Conservation (phyloP, 306 rosid genomes). For the cucumber (Cucumis sativus) region DNA sequence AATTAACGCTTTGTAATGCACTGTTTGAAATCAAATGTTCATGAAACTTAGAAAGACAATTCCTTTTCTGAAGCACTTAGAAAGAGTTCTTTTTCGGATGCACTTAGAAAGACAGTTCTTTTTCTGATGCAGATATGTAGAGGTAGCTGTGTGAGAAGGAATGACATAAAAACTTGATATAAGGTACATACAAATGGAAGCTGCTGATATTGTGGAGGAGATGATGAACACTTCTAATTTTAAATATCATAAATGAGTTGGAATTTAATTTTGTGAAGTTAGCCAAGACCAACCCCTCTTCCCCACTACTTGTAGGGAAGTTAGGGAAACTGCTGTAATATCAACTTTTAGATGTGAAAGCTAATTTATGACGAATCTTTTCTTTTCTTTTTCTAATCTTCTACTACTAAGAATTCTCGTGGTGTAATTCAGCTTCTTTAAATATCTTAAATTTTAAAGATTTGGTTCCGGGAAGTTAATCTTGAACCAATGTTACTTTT, state of each 20-base stretch:
- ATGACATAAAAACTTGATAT: not conserved
- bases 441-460: not conserved
- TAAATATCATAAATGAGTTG: not conserved
- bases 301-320: not conserved
- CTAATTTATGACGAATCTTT: not conserved
- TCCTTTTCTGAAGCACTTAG: not conserved
- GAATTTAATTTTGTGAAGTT: not conserved
- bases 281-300: not conserved
- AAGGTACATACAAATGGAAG: not conserved
- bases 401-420: not conserved
- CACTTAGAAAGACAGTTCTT: not conserved
- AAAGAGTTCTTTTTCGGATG: not conserved
- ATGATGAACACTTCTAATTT: not conserved
- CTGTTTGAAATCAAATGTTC: not conserved
- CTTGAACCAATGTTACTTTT: not conserved
- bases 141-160: conserved; percentile 6
- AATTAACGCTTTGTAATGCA: not conserved
- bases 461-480: not conserved
- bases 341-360: conserved; percentile 4
- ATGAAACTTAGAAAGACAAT: not conserved
- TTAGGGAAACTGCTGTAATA: not conserved
- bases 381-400: not conserved
- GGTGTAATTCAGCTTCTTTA: not conserved
- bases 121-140: conserved; percentile 10
- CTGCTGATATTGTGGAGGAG: not conserved